A percentile compares a stretch with the other conserved stretches of the same genome.
Conservation (phyloP, 176 grass and related monocot species). For the bread wheat (Triticum aestivum) region IWGSC_CS_RefSeq_v2.1 NC_057794.1:442715149-442715648, state of each 20-base stretch:
- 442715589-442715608: slow-evolving; percentile 13
- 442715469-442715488: neutral
- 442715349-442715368: neutral
- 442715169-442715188: slow-evolving; percentile 94
- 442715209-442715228: slow-evolving; percentile 93
- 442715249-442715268: slow-evolving; percentile 46
- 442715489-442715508: slow-evolving; percentile 12
- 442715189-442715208: slow-evolving; percentile 84
- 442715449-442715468: neutral
- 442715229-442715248: slow-evolving; percentile 82
- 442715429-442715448: slow-evolving; percentile 13
- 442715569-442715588: slow-evolving; percentile 18
- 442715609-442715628: slow-evolving; percentile 7
- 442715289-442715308: slow-evolving; percentile 17
- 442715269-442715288: slow-evolving; percentile 38
- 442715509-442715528: neutral
- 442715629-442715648: neutral
- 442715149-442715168: slow-evolving; percentile 63
- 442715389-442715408: slow-evolving; percentile 3
- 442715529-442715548: neutral
- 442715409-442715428: slow-evolving; percentile 20
- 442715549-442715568: slow-evolving; percentile 21
- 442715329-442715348: slow-evolving; percentile 37
- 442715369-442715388: slow-evolving; percentile 30
- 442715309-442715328: slow-evolving; percentile 3